Base-by-base conservation (phyloP, 2,329 filamentous ascomycete species). In the Dactylellina haptotyla region DNA sequence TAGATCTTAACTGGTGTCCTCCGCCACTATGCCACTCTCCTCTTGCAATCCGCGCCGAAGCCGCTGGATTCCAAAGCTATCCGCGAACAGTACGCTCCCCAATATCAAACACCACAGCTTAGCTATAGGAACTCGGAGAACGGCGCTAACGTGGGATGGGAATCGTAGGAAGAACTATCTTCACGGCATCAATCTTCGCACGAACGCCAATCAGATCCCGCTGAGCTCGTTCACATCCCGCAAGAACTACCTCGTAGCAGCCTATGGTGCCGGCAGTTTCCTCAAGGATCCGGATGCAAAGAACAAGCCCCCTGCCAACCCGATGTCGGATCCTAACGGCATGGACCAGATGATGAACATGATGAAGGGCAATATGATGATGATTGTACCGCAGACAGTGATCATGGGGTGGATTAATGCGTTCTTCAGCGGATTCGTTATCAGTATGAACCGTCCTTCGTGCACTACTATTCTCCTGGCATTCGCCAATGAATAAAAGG, bases 261-360 rank as follows among this genome's bases (percentile, higher is more conserved):
- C 89, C 10, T 97, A 90, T 83, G 91, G 97, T 81, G 89, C 88
- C 23, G 95, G 96, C 51, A 87, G 87, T 32, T 99, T 93, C 80
- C 84, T 99, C 51, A 97, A 97, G 80, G 91, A 96, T 75, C 93
- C 93, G 1, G 91, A 95, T 62, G 87, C 85, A 79, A 89, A 90
- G 80, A 93, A 93, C 58, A 91, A 97, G 82, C 90, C 93, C 2
- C 90, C 93, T 18, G 88, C 92, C 37, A 99, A 98, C 82, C 95
- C 95, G 2, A 93, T 99, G 87, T 91, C 90, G 9, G 95, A 99
- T 81, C 96, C 96, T 20, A 90, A 90, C 51, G 92, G 92, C 69
- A 99, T 99, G 95, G 96, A 99, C 80, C 94, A 93, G 77, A 99
- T 99, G 95, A 99, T 99, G 95, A 94, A 95, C 77, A 97, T 97